Percentiles rank a stretch among this genome's conserved stretches.
Conservation (phyloP, 2,329 filamentous ascomycete genomes). For the Rhynchosporium agropyri region DNA sequence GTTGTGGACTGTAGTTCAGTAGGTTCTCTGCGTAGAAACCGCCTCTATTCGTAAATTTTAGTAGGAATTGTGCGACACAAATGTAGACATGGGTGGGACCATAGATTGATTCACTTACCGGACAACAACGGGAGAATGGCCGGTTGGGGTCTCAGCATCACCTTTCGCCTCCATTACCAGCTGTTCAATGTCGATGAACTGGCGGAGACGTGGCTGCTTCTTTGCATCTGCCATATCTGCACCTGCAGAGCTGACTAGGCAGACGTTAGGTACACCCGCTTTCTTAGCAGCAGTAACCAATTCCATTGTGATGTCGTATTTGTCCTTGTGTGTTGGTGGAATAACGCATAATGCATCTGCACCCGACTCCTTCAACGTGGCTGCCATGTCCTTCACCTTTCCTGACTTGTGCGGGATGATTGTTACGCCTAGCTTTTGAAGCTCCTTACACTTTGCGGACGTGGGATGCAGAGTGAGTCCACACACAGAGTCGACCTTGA, state of each 20-base stretch:
- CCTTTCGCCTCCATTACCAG: not conserved
- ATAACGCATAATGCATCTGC: not conserved
- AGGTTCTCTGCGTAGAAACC: not conserved
- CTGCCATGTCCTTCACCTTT: not conserved
- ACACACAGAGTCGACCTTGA: not conserved
- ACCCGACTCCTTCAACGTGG: not conserved
- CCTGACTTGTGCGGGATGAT: not conserved
- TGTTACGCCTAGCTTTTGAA: not conserved
- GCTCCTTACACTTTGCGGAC: not conserved
- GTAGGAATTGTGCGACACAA: not conserved
- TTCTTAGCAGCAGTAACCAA: not conserved
- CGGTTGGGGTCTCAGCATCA: not conserved
- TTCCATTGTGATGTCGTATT: not conserved
- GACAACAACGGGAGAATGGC: not conserved
- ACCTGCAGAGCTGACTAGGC: not conserved
- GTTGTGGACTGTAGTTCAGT: not conserved
- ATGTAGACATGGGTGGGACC: not conserved
- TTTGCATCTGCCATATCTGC: not conserved
- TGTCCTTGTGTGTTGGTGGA: not conserved
- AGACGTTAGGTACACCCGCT: not conserved
- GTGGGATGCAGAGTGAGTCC: not conserved
- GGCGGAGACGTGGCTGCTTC: not conserved
- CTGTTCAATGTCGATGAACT: slow-evolving; percentile 1
- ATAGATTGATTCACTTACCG: not conserved
- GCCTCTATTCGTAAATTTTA: not conserved